Percentiles rank a stretch among this genome's conserved stretches.
Conservation (phyloP, 345 rosid genomes). For the Salix caprea region DNA sequence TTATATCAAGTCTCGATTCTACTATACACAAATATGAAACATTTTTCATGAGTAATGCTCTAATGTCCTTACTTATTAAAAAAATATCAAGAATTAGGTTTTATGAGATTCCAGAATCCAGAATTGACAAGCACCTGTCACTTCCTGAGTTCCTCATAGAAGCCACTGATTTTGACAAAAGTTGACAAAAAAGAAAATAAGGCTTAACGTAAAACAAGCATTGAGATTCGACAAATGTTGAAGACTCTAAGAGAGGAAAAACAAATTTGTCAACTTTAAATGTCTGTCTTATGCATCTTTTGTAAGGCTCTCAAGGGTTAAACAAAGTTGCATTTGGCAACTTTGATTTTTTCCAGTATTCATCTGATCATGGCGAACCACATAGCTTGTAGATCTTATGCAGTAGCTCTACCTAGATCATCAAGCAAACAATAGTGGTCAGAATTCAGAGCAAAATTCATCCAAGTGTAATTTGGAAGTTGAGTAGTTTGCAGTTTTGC, state of each 20-base stretch:
- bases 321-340: constrained; percentile 71
- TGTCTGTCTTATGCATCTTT: constrained; percentile 60
- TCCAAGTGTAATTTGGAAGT: neutral
- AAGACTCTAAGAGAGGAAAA: constrained; percentile 9
- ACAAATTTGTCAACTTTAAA: constrained; percentile 50
- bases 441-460: constrained; percentile 1
- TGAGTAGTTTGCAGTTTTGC: neutral
- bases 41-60: too few relatives aligned
- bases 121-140: neutral
- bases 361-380: constrained; percentile 87
- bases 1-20: too few relatives aligned
- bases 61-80: too few relatives aligned
- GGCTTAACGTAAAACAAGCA: neutral
- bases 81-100: too few relatives aligned
- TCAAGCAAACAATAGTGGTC: neutral
- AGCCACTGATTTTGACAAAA: neutral
- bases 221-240: neutral
- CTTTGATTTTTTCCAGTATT: constrained; percentile 85
- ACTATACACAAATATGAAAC: too few relatives aligned
- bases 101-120: neutral
- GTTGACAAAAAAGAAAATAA: neutral
- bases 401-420: constrained; percentile 70
- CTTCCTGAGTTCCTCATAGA: neutral
- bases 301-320: constrained; percentile 70
- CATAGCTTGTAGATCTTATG: constrained; percentile 91